Evolutionary conservation across 2,329 filamentous ascomycete genomes (phyloP).

Genomic region (Colletotrichum endophyticum): DNA sequence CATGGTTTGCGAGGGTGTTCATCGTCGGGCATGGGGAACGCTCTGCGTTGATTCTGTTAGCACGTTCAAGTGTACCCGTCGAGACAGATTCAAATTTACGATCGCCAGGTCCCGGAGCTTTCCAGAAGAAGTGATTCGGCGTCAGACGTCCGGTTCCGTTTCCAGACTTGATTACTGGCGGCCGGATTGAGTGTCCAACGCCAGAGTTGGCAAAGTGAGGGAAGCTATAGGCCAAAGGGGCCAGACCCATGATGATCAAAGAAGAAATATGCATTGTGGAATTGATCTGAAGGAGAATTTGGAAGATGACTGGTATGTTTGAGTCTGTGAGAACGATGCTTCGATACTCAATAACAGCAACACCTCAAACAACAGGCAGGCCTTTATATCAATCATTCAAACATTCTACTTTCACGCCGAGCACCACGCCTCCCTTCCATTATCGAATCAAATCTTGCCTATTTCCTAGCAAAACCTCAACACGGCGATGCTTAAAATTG

Average conservation of each 20-base stretch:
- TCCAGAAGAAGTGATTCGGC: not conserved
- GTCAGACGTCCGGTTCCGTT: not conserved
- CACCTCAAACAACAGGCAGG: not conserved
- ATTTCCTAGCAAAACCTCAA: not conserved
- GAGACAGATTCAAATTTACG: not conserved
- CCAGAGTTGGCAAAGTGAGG: not conserved
- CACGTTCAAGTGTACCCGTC: not conserved
- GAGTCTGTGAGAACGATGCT: not conserved
- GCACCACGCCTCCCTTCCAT: not conserved
- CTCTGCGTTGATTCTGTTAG: not conserved
- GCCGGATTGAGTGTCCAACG: not conserved
- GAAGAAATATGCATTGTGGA: not conserved
- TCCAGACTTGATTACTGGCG: not conserved
- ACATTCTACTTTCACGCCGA: not conserved
- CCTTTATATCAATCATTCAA: not conserved
- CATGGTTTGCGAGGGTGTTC: conserved; percentile 29
- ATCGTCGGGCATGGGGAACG: conserved; percentile 18
- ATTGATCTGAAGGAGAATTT: not conserved
- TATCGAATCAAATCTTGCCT: not conserved
- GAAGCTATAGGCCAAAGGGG: not conserved
- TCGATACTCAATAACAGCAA: not conserved
- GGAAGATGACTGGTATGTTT: not conserved
- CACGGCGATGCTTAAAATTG: not conserved
- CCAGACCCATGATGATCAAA: not conserved
- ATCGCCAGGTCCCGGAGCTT: not conserved